These are phyloP conservation scores for Monosporascus sp. DNA, from an alignment of 2,329 filamentous ascomycete species.

Conservation along the genomic window DNA sequence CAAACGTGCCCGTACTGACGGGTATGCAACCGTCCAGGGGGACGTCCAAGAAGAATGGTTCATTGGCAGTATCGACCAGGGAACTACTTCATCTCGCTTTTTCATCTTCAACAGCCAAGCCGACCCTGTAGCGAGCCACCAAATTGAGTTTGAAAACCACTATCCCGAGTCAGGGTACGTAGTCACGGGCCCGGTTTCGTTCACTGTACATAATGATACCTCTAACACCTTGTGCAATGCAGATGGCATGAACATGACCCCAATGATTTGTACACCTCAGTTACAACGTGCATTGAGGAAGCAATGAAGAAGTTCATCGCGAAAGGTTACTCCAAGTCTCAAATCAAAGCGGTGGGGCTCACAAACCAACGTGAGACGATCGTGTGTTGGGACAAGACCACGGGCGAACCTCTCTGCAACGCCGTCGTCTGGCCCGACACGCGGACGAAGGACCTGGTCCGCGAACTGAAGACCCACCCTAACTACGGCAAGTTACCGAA, in stretches of 20 bases:
- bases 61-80: conserved; percentile 85
- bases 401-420: conserved; percentile 75
- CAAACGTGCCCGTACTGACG: conserved; percentile 14
- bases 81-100: conserved; percentile 84
- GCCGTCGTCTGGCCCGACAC: conserved; percentile 91
- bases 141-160: conserved; percentile 80
- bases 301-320: conserved; percentile 66
- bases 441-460: conserved; percentile 65
- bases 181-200: conserved; percentile 3
- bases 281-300: conserved; percentile 73
- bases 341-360: conserved; percentile 76
- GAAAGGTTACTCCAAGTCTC: conserved; percentile 60
- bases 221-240: conserved; percentile 6
- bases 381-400: conserved; percentile 76
- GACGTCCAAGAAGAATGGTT: conserved; percentile 48
- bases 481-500: conserved; percentile 65
- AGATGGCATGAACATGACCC: conserved; percentile 93
- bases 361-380: conserved; percentile 90
- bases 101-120: conserved; percentile 81
- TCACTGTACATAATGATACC: conserved; percentile 2
- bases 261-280: conserved; percentile 66
- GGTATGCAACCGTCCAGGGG: conserved; percentile 3
- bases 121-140: conserved; percentile 74
- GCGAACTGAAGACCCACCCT: conserved; percentile 64
- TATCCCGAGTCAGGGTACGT: conserved; percentile 81